Evolutionary conservation across 345 rosid species (phyloP).

Genomic region (Syzygium aqueum): DNA sequence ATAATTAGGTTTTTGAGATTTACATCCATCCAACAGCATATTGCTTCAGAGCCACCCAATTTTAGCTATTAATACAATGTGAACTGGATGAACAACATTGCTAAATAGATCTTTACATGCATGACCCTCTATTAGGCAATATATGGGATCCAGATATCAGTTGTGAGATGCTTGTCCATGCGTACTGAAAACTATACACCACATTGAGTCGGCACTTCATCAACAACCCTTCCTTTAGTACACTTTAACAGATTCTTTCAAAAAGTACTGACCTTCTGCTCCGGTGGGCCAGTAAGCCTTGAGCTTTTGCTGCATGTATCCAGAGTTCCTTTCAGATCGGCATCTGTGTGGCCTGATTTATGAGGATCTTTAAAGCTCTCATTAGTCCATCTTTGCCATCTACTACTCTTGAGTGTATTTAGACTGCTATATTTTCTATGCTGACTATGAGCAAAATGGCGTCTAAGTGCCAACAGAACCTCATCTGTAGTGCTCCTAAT

Average conservation of each 20-base stretch:
- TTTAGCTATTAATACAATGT: background rate
- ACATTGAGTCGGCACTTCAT: background rate
- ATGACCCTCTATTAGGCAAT: background rate
- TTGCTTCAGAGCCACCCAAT: background rate
- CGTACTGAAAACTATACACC: background rate
- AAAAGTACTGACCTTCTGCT: conserved; percentile 54
- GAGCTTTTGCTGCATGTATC: conserved; percentile 43
- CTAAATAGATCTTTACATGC: background rate
- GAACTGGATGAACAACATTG: background rate
- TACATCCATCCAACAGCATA: background rate
- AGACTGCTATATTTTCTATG: conserved; percentile 39
- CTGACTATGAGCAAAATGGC: conserved; percentile 65
- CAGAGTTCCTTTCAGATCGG: conserved; percentile 22
- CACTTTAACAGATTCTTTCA: background rate
- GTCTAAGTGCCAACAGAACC: conserved; percentile 73
- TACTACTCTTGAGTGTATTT: conserved; percentile 33
- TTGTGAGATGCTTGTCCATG: background rate
- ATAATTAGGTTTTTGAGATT: background rate
- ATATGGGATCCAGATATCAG: conserved; percentile 2
- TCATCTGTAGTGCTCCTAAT: conserved; percentile 87
- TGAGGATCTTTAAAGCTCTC: conserved; percentile 30
- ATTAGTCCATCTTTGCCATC: conserved; percentile 35
- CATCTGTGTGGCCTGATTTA: conserved; percentile 21
- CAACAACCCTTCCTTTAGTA: background rate
- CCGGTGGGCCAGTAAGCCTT: conserved; percentile 60